Evolutionary conservation across 257 asterid genomes (phyloP).

Genomic region (Fraxinus cuspidata): DNA sequence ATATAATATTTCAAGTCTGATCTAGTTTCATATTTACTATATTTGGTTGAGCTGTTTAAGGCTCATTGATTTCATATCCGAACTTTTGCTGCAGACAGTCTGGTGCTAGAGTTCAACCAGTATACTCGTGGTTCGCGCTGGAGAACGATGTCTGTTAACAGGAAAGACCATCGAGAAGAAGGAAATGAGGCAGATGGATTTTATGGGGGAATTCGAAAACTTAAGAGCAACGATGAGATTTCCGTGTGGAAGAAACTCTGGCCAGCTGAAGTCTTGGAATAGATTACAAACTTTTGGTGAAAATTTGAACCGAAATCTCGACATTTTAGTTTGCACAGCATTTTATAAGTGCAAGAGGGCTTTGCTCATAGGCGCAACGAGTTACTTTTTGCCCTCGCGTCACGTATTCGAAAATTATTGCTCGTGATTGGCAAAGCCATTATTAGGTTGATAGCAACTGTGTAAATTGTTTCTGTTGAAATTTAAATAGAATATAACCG

Average conservation of each 20-base stretch:
- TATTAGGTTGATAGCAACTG: slow-evolving; percentile 20
- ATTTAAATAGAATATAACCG: slow-evolving; percentile 23
- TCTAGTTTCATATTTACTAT: not conserved
- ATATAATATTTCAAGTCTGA: too few species aligned
- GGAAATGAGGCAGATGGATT: slow-evolving; percentile 80
- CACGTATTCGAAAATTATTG: slow-evolving; percentile 18
- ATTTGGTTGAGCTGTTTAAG: not conserved
- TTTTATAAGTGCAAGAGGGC: slow-evolving; percentile 8
- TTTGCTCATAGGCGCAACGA: not conserved
- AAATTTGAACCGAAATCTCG: slow-evolving; percentile 2
- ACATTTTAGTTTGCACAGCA: slow-evolving; percentile 1
- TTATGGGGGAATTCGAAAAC: slow-evolving; percentile 72
- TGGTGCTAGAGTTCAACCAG: slow-evolving; percentile 82
- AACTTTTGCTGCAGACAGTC: slow-evolving; percentile 44
- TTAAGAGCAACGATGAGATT: slow-evolving; percentile 46
- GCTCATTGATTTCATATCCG: not conserved
- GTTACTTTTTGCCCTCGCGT: slow-evolving; percentile 16
- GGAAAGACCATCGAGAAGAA: slow-evolving; percentile 76
- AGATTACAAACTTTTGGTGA: slow-evolving; percentile 17
- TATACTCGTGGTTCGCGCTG: slow-evolving; percentile 78
- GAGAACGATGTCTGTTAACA: slow-evolving; percentile 54
- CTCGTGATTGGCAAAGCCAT: slow-evolving; percentile 8
- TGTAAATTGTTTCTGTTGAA: slow-evolving; percentile 24
- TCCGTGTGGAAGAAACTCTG: slow-evolving; percentile 67
- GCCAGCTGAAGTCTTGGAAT: slow-evolving; percentile 72